Base-by-base conservation (phyloP, 352 stramenopile genomes). In the Pythium apleroticum region DNA sequence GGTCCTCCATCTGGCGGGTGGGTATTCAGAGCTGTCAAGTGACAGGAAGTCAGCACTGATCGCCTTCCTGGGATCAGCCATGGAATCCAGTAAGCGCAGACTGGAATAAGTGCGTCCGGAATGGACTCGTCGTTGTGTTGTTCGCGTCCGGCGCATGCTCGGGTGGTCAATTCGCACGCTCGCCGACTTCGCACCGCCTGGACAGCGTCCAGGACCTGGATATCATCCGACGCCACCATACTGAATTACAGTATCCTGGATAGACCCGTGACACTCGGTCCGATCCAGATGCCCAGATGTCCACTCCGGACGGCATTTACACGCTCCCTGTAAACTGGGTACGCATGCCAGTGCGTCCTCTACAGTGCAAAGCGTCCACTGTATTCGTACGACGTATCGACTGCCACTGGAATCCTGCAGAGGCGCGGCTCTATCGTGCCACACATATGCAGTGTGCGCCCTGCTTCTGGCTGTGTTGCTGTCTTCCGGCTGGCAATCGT, bases 21-120 rank as follows among this genome's bases (percentile, higher is more conserved):
- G 27, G 39, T 55, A 60, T 66, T 39, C 60, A 35, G 60, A 50
- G n/a, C 52, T 31, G 52, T 31, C 33, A 45, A 30, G 41, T 55
- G n/a, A 66, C 27, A 66, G 28, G 12, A 48, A 59, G 60, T 66
- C 60, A 66, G 60, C 50, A 53, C 33, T 2, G 20, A 12, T 24
- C 4, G 28, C 8, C 9, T 3, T 31, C 31, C 31, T 59, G 17
- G 11, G 31, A 52, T 60, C 27, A 37, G 39, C 39, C 12, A 48
- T 17, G 19, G 19, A 50, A 50, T 50, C 43, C 43, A 50, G 43
- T 50, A 17, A 27, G n/a, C n/a, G n/a, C 17, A 17, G n/a, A 14
- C 43, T 48, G 39, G 7, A 48, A 17, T 3, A 10, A 19, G 39
- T 22, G 39, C 4, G 39, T 25, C 19, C 5, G 20, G 43, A 50